Evolutionary conservation across 2,329 filamentous ascomycete genomes (phyloP), one percentile per base, ranked within the genome.

Genomic region (Dactylellina leptospora): DNA sequence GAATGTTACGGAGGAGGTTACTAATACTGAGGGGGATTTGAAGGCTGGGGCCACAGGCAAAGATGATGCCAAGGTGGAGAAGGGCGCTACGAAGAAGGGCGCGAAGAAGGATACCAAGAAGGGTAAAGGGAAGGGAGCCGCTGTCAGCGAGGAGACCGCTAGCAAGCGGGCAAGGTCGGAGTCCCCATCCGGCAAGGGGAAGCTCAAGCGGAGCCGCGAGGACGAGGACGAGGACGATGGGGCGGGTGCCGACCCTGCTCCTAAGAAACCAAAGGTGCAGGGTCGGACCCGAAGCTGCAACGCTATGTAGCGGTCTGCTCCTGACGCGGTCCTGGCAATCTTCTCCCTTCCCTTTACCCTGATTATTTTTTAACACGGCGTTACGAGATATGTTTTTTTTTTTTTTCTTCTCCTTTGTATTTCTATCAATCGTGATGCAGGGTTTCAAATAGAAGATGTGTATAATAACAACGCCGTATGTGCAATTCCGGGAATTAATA

Each of bases 321-420:
- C 18, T 45, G 4, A 18, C 6, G 6, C 6, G 10, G 3, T 48
- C 45, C 3, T 27, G 25, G 9, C 20, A 3, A 30, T 22, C 22
- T 45, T 22, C 25, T 16, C 10, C 18, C 5, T 11, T 11, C 48
- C 20, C 10, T 20, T 27, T 16, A 9, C 23, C 11, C 11, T 27
- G 16, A 9, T 25, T 25, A 33, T 30, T 64, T 20, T 42, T 50
- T 38, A 36, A 10, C n/a, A 36, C 30, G 20, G 5, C 28, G 23
- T 25, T n/a, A 55, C 36, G 36, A 55, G 51, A 38, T 28, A n/a
- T 40, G 18, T 62, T 33, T 60, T 25, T n/a, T 23, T 27, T 36
- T 48, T 27, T 33, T 61, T 53, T 30, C 42, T 44, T 8, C 47
- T 10, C 4, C 33, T 8, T 28, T 28, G n/a, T n/a, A n/a, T n/a